Evolutionary conservation across 768 basidiomycete species (phyloP), one percentile per base, ranked within the genome.

Genomic region (Russula emetica): DNA sequence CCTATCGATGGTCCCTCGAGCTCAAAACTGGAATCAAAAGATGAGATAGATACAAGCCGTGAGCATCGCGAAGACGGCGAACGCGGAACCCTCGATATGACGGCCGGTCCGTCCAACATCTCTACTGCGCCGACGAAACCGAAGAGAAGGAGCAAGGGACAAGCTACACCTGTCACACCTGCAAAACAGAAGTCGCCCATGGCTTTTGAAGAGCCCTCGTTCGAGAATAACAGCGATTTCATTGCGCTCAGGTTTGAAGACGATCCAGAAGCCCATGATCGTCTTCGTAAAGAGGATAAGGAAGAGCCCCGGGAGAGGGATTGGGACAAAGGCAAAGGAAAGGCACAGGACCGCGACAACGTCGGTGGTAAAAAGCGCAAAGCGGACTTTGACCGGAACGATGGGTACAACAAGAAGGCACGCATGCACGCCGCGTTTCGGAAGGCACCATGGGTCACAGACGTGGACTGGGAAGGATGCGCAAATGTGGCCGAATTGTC

Each of bases 401-500:
- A 85, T 64, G 81, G 77, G 22, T 80, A 80, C 66, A 76, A 75
- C 68, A 81, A 82, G 73, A 82, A 80, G 69, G 81, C 83, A 69
- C 76, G 81, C 36, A 70, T 78, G 55, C 76, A 83, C 53, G 81
- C 81, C 10, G 75, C 82, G 20, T 78, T 79, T 26, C 82, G 83
- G 60, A 83, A 80, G 69, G 80, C 77, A 30, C 82, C 70, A 58
- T 97, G 94, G 95, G 77, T 85, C 11, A 74, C 76, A 16, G 73
- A 81, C 9, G 78, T 94, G 10, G 83, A 92, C 67, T 90, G 90
- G 86, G 82, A 88, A 14, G 71, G 74, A 7, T 90, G 90, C 73
- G 78, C 76, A 56, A 92, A 91, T 71, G 88, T 92, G 58, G 86
- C 91, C 16, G 90, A 95, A 72, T 79, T 95, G 93, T 94, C 69